Evolutionary conservation across 176 grass and related monocot genomes (phyloP).

Genomic region (Neostapfia colusana): DNA sequence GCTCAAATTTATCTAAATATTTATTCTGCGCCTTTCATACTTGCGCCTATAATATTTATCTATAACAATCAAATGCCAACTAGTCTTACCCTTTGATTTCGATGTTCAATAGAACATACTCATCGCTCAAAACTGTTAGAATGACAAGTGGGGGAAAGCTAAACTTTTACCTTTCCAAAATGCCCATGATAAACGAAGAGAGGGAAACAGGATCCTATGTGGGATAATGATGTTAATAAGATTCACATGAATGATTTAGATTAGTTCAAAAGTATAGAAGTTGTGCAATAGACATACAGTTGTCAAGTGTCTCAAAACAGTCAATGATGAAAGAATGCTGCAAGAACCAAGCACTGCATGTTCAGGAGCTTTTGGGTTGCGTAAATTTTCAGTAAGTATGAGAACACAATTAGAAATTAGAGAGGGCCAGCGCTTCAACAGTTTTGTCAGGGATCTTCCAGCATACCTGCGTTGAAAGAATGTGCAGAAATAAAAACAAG

Average conservation of each 20-base stretch:
- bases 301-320: slow-evolving; percentile 75
- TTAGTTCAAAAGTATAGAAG: slow-evolving; percentile 2
- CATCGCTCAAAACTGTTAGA: slow-evolving; percentile 8
- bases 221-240: slow-evolving; percentile 39
- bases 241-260: slow-evolving; percentile 26
- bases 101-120: slow-evolving; percentile 21
- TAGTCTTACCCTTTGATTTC: not conserved
- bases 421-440: slow-evolving; percentile 85
- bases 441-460: slow-evolving; percentile 76
- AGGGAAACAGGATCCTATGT: slow-evolving; percentile 72
- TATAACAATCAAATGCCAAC: slow-evolving; percentile 3
- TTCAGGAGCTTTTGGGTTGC: slow-evolving; percentile 65
- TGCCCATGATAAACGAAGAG: slow-evolving; percentile 78
- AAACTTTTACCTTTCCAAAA: slow-evolving; percentile 74
- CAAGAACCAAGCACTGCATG: slow-evolving; percentile 89
- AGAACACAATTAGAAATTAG: slow-evolving; percentile 75
- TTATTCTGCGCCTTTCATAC: too few relatives aligned
- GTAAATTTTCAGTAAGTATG: slow-evolving; percentile 59
- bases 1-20: too few relatives aligned
- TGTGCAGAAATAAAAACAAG: slow-evolving; percentile 32
- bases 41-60: too few relatives aligned
- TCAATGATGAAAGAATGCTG: slow-evolving; percentile 65
- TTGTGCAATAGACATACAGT: slow-evolving; percentile 50
- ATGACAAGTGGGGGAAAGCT: not conserved
- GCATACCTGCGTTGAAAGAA: slow-evolving; percentile 64